phyloP scores from a whole-genome alignment of 371 early-diverging fungal genomes.

The Apophysomyces elegans region DNA sequence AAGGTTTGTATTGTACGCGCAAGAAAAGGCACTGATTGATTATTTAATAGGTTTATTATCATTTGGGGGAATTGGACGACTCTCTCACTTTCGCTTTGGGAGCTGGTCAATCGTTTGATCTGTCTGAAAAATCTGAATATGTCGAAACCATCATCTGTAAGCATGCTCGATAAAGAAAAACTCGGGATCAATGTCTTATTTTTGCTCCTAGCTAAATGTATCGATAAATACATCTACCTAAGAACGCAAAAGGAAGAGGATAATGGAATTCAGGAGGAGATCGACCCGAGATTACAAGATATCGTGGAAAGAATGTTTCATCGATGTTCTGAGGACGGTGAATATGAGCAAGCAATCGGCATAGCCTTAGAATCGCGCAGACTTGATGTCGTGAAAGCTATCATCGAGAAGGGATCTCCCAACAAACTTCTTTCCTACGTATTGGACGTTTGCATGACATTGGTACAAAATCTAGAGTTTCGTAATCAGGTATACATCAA shows the following conservation, averaged over 20 bases:
- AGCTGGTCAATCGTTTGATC: constrained; percentile 90
- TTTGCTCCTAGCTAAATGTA: constrained; percentile 70
- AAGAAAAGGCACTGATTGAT: neutral
- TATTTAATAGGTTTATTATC: constrained; percentile 79
- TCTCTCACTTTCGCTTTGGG: constrained; percentile 94
- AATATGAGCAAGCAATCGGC: constrained; percentile 93
- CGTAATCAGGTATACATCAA: constrained; percentile 67
- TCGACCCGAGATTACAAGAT: constrained; percentile 82
- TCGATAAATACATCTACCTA: constrained; percentile 91
- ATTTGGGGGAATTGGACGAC: constrained; percentile 94
- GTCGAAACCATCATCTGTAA: constrained; percentile 93
- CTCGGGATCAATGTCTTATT: too few relatives aligned
- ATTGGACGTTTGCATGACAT: constrained; percentile 77
- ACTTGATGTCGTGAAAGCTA: constrained; percentile 86
- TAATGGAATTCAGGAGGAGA: constrained; percentile 34
- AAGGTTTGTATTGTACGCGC: constrained; percentile 66
- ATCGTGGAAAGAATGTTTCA: constrained; percentile 94
- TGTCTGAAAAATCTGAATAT: constrained; percentile 80
- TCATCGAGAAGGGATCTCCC: constrained; percentile 75
- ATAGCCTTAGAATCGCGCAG: constrained; percentile 93
- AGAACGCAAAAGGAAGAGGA: constrained; percentile 59
- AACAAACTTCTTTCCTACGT: constrained; percentile 81
- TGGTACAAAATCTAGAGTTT: constrained; percentile 82
- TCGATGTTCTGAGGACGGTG: constrained; percentile 84
- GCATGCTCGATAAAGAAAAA: constrained; percentile 12